Conservation (phyloP, 768 basidiomycete genomes). For the Macrolepiota dolichaula region DNA sequence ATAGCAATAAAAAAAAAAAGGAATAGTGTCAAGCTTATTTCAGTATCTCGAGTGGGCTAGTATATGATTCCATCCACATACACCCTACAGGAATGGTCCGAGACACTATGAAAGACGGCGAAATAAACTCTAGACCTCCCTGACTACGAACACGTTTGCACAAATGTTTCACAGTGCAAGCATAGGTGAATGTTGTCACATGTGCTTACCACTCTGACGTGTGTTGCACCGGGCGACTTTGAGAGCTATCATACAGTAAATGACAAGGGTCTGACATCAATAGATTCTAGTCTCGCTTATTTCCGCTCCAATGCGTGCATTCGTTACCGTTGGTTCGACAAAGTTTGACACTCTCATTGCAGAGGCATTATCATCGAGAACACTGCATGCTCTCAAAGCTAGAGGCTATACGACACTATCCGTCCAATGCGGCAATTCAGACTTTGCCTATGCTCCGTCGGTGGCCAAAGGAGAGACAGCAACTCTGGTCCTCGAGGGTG, state of each 20-base stretch:
- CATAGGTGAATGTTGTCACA: too few species aligned
- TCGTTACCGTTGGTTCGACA: conserved; percentile 91
- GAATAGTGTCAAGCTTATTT: too few species aligned
- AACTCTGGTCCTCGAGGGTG: conserved; percentile 29
- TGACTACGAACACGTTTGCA: too few species aligned
- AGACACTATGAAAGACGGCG: too few species aligned
- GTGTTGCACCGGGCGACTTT: background rate
- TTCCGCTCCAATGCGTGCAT: conserved; percentile 39
- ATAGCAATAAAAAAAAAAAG: too few species aligned
- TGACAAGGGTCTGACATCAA: background rate
- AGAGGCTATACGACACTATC: conserved; percentile 60
- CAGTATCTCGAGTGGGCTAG: too few species aligned
- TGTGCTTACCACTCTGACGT: too few species aligned
- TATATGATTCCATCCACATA: too few species aligned
- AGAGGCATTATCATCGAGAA: conserved; percentile 50
- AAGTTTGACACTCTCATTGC: conserved; percentile 75
- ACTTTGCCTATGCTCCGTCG: conserved; percentile 33
- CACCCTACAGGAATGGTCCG: too few species aligned
- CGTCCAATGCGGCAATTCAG: conserved; percentile 78
- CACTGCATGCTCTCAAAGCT: conserved; percentile 48
- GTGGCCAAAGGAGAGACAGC: conserved; percentile 26
- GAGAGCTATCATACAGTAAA: background rate
- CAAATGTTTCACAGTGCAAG: too few species aligned
- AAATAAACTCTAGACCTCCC: too few species aligned
- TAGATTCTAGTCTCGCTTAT: background rate